Base-by-base conservation (phyloP, 306 rosid species). In the Morella rubra region DNA sequence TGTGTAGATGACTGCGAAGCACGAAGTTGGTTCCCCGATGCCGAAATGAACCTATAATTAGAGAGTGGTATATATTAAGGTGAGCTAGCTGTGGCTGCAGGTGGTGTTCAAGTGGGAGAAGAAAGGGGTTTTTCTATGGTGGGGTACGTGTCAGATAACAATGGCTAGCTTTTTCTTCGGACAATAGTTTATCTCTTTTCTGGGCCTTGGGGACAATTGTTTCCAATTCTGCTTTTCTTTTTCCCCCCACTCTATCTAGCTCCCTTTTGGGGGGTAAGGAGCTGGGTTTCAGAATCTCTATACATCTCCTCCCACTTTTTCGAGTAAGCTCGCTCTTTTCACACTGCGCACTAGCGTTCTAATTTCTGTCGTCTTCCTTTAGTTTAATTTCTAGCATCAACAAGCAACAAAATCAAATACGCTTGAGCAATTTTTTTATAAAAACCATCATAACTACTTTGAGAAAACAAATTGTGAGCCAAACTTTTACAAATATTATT, bases 211-310 rank as follows among this genome's bases (percentile, higher is more conserved):
- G 32, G 32, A 27, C 27, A 24, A 24, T 24, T 27, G 32, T 27
- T 27, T 27, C 32, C 5, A 18, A 41, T 62, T 73, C 55, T 69
- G 66, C 75, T 84, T 16, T 71, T n/a, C n/a, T n/a, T n/a, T n/a
- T n/a, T n/a, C 84, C 80, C 71, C 71, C 44, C 67, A 53, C 67
- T 27, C 32, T 27, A 27, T 83, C 54, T 74, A 86, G 97, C 81
- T 85, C 83, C 93, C 93, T 81, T 69, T 79, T 64, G 84, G 93
- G 97, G 89, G 75, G 97, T 90, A 88, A 32, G 71, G 79, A 81
- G 74, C 19, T 65, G 19, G 77, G 77, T 72, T 42, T 45, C 13
- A 41, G 78, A 82, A 59, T 77, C 81, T 67, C 47, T 78, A 32
- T 54, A 27, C 22, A 54, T 32, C 3, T 32, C 37, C 15, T 61